A percentile compares a stretch with the other conserved stretches of the same genome.
Conservation (phyloP, 2,329 filamentous ascomycete genomes). For the Calonectria honghensis region DNA sequence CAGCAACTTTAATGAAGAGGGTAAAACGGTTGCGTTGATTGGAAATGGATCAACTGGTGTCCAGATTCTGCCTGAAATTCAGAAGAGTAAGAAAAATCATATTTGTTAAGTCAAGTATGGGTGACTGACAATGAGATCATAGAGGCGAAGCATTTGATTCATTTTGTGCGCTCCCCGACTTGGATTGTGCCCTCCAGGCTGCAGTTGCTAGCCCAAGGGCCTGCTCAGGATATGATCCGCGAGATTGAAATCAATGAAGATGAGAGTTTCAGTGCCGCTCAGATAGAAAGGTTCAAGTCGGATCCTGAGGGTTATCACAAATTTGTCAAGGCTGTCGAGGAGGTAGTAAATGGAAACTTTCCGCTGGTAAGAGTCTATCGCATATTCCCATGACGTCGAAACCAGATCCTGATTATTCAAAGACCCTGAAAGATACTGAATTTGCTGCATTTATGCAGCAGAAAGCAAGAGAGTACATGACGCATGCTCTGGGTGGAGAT, state of each 20-base stretch:
- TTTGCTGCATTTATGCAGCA: conserved; percentile 31
- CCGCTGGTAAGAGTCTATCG: conserved; percentile 16
- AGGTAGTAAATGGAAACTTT: conserved; percentile 38
- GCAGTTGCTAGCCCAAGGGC: conserved; percentile 14
- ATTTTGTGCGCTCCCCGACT: conserved; percentile 34
- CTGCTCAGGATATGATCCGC: conserved; percentile 19
- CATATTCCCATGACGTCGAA: background rate
- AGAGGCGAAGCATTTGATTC: conserved; percentile 24
- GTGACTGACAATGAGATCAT: background rate
- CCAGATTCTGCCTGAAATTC: conserved; percentile 38
- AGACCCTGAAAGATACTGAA: conserved; percentile 28
- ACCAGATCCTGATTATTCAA: background rate
- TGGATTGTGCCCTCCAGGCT: conserved; percentile 34
- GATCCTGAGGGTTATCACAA: conserved; percentile 28
- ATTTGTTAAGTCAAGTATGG: background rate
- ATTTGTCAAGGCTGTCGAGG: conserved; percentile 34
- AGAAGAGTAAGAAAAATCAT: conserved; percentile 10
- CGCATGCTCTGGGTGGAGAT: conserved; percentile 25
- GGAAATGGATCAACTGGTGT: conserved; percentile 42
- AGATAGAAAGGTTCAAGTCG: conserved; percentile 30
- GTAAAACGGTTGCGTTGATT: conserved; percentile 36
- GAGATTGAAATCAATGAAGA: conserved; percentile 31
- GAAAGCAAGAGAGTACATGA: conserved; percentile 36
- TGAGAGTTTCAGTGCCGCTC: conserved; percentile 14
- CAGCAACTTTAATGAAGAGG: background rate